These are phyloP conservation scores for Leccinum truebloodii DNA, from an alignment of 768 basidiomycete species.

Conservation along the genomic window DNA sequence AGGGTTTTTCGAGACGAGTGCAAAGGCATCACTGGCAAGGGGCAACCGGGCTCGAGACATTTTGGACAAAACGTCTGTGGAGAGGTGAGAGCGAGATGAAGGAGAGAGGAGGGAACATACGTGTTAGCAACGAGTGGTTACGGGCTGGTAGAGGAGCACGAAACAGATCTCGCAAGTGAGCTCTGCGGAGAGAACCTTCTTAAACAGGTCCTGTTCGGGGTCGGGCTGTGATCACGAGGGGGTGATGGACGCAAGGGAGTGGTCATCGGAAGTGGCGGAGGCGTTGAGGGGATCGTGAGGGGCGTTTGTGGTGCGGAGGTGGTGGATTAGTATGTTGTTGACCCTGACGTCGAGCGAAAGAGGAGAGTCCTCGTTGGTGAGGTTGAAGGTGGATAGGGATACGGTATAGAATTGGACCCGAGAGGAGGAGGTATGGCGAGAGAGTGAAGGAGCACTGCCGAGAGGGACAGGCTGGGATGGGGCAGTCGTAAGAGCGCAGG, in stretches of 20 bases:
- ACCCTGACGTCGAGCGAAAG: constrained; percentile 53
- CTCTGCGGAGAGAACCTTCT: constrained; percentile 62
- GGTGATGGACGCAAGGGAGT: constrained; percentile 17
- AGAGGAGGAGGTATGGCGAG: constrained; percentile 42
- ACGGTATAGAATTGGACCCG: constrained; percentile 37
- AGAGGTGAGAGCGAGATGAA: constrained; percentile 12
- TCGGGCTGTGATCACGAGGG: constrained; percentile 31
- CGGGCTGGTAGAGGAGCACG: constrained; percentile 76
- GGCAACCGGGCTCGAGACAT: constrained; percentile 93
- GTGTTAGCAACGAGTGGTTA: constrained; percentile 96
- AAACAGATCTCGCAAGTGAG: constrained; percentile 95
- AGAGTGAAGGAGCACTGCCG: constrained; percentile 15
- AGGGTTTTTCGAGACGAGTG: constrained; percentile 78
- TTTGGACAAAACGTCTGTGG: constrained; percentile 83
- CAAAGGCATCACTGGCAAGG: constrained; percentile 80
- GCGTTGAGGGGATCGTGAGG: constrained; percentile 10
- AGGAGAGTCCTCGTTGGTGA: not conserved
- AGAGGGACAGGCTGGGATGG: constrained; percentile 37
- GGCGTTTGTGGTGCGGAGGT: constrained; percentile 36
- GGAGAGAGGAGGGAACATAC: constrained; percentile 44
- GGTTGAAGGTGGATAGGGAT: constrained; percentile 25
- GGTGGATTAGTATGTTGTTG: constrained; percentile 47
- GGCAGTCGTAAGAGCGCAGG: constrained; percentile 25
- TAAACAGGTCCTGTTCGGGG: constrained; percentile 38
- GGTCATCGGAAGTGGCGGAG: constrained; percentile 32